These are phyloP conservation scores for Irpex sp. DNA, from an alignment of 1,284 basidiomycete genomes.

Conservation along the genomic window DNA sequence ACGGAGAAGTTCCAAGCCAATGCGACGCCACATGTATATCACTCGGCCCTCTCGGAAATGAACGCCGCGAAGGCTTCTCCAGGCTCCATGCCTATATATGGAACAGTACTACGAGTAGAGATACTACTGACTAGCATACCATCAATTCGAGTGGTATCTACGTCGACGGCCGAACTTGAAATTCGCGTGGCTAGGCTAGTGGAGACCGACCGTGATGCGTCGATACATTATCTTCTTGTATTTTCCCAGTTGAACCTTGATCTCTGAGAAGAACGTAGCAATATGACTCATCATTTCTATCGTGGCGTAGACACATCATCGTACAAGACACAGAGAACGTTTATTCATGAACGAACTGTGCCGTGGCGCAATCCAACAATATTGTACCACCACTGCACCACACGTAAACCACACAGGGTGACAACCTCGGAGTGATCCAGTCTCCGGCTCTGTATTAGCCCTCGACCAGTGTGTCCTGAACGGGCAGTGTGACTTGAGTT, in stretches of 20 bases:
- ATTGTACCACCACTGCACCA: not conserved
- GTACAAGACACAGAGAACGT: too few species aligned
- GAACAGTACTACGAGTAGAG: too few species aligned
- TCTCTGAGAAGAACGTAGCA: not conserved
- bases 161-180: not conserved
- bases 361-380: not conserved
- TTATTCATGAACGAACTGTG: too few species aligned
- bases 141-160: not conserved
- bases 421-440: not conserved
- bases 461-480: too few species aligned
- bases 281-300: too few species aligned
- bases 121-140: too few species aligned
- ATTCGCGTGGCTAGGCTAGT: not conserved
- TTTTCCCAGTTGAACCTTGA: too few species aligned
- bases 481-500: too few species aligned
- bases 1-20: not conserved
- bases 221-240: too few species aligned
- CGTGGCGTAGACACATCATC: too few species aligned
- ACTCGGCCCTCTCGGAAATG: conserved; percentile 1
- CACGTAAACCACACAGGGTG: not conserved
- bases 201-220: too few species aligned
- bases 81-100: not conserved
- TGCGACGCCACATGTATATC: not conserved
- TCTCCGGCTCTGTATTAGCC: not conserved
- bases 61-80: not conserved